These are phyloP conservation scores for Holtermanniella nyarrowii DNA, from an alignment of 768 basidiomycete species.

Conservation along the genomic window DNA sequence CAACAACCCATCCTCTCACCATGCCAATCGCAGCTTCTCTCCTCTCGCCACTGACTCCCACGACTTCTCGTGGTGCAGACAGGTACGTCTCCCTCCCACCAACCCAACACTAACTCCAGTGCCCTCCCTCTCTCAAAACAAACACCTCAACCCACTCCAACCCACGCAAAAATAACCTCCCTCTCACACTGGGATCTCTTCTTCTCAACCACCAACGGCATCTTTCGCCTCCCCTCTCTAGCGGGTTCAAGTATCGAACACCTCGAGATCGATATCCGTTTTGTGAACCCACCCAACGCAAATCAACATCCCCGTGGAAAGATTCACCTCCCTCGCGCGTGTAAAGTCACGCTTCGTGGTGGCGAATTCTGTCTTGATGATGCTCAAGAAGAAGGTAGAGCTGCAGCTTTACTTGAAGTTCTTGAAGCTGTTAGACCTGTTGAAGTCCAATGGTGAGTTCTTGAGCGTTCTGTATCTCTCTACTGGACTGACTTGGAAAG, in stretches of 20 bases:
- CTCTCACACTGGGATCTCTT: constrained; percentile 24
- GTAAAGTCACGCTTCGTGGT: constrained; percentile 22
- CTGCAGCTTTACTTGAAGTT: constrained; percentile 25
- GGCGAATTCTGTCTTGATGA: constrained; percentile 30
- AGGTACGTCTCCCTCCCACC: background rate
- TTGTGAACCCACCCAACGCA: constrained; percentile 7
- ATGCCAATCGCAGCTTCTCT: background rate
- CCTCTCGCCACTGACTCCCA: background rate
- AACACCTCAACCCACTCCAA: constrained; percentile 11
- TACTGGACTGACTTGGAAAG: constrained; percentile 14
- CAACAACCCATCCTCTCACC: no score
- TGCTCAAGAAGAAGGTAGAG: constrained; percentile 12
- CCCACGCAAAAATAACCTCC: constrained; percentile 18
- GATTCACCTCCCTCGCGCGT: constrained; percentile 21
- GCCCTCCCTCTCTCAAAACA: background rate
- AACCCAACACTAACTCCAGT: background rate
- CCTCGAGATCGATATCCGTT: constrained; percentile 33
- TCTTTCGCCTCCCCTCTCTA: constrained; percentile 18
- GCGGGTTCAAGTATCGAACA: constrained; percentile 27
- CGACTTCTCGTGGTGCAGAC: background rate
- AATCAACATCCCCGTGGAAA: background rate
- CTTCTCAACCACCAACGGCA: constrained; percentile 23
- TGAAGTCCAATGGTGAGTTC: constrained; percentile 28
- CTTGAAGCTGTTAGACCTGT: constrained; percentile 22
- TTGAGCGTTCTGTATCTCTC: background rate